phyloP scores from a whole-genome alignment of 169 alveolate species.

The Plasmodium reichenowi region DNA sequence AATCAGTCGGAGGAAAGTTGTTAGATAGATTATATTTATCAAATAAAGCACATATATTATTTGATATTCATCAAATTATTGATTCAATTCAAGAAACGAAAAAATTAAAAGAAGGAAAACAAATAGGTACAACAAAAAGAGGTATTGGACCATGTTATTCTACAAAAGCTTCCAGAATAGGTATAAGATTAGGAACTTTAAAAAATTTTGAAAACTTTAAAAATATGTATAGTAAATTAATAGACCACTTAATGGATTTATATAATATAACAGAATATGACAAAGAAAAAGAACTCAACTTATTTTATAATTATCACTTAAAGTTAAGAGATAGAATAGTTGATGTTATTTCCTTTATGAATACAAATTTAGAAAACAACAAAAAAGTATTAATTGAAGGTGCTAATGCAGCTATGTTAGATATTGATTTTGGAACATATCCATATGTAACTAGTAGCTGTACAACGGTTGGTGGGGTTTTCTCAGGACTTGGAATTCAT shows the following conservation, averaged over 20 bases:
- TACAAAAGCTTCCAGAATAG: constrained; percentile 91
- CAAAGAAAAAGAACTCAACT: constrained; percentile 85
- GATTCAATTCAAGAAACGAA: constrained; percentile 84
- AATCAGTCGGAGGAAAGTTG: constrained; percentile 72
- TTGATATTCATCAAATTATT: constrained; percentile 86
- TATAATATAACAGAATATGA: constrained; percentile 81
- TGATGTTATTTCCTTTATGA: constrained; percentile 85
- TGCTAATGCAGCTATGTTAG: constrained; percentile 87
- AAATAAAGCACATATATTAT: constrained; percentile 93
- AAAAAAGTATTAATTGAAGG: constrained; percentile 80
- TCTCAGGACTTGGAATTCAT: constrained; percentile 82
- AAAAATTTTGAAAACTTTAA: constrained; percentile 85
- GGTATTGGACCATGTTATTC: constrained; percentile 97
- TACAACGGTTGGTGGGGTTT: constrained; percentile 83
- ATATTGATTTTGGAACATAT: constrained; percentile 84
- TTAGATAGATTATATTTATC: constrained; percentile 87
- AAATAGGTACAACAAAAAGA: constrained; percentile 95
- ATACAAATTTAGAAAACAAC: constrained; percentile 82
- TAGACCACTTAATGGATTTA: constrained; percentile 78
- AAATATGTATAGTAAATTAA: constrained; percentile 79
- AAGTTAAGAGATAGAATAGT: constrained; percentile 87
- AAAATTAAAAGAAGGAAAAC: constrained; percentile 78
- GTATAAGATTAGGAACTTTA: constrained; percentile 91
- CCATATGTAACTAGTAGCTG: constrained; percentile 86
- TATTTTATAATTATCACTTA: constrained; percentile 83